Percentiles rank a stretch among this genome's conserved stretches.
Conservation (phyloP, 1,139 yeast genomes). For the Yamadazyma buinensis region DNA sequence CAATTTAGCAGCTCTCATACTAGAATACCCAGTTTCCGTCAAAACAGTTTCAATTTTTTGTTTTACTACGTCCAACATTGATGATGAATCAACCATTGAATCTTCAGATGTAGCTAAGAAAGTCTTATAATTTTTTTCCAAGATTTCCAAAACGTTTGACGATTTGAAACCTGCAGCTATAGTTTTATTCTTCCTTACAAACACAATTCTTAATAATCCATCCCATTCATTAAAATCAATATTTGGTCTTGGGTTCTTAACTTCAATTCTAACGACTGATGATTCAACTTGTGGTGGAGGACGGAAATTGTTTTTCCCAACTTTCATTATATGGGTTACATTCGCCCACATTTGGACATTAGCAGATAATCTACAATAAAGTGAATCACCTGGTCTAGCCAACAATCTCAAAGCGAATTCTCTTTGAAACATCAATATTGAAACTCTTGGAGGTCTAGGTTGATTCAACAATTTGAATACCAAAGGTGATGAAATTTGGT, state of each 20-base stretch:
- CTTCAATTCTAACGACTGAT: conserved; percentile 89
- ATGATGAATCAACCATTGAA: conserved; percentile 47
- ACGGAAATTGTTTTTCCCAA: conserved; percentile 91
- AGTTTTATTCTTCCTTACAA: conserved; percentile 90
- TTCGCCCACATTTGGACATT: conserved; percentile 99
- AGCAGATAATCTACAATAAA: conserved; percentile 90
- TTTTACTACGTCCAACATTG: conserved; percentile 47
- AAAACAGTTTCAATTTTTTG: conserved; percentile 64
- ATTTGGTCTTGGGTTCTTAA: conserved; percentile 87
- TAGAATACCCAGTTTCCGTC: conserved; percentile 72
- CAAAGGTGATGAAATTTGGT: conserved; percentile 94
- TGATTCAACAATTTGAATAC: conserved; percentile 88
- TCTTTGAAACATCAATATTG: conserved; percentile 95
- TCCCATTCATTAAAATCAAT: conserved; percentile 97
- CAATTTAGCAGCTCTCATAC: conserved; percentile 87
- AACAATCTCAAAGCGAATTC: conserved; percentile 91
- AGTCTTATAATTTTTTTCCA: conserved; percentile 86
- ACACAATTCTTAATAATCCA: conserved; percentile 84
- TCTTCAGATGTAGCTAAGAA: conserved; percentile 59
- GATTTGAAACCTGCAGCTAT: conserved; percentile 91
- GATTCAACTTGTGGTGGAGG: conserved; percentile 99
- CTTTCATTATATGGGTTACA: conserved; percentile 97
- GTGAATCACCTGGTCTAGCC: conserved; percentile 92
- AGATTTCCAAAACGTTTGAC: conserved; percentile 71
- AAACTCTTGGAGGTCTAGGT: conserved; percentile 92